These are phyloP conservation scores for Stephanodiscus triporus DNA, from an alignment of 108 stramenopile genomes.

Conservation along the genomic window DNA sequence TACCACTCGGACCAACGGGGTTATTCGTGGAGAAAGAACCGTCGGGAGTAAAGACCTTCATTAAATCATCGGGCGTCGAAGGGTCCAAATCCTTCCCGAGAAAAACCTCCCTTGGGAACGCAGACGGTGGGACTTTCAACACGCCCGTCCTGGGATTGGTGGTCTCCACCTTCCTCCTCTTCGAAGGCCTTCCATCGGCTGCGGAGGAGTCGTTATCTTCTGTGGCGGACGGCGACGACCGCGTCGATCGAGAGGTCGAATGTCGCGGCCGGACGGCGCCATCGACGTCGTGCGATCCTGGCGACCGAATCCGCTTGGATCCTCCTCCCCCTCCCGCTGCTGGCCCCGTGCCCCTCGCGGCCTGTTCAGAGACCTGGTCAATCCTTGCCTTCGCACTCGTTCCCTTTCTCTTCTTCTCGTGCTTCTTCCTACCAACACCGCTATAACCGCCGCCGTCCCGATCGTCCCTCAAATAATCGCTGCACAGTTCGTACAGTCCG, in stretches of 20 bases:
- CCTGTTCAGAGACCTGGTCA: not conserved
- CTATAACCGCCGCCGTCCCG: not conserved
- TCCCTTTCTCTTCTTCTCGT: not conserved
- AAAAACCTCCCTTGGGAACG: conserved; percentile 68
- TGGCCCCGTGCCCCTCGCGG: no score
- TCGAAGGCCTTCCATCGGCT: conserved; percentile 8
- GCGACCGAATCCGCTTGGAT: not conserved
- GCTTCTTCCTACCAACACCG: not conserved
- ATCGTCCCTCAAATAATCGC: conserved; percentile 10
- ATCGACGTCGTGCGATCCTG: not conserved
- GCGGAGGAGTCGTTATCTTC: not conserved
- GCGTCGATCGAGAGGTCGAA: conserved; percentile 15
- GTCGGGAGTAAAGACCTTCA: conserved; percentile 53
- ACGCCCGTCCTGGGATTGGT: conserved; percentile 25
- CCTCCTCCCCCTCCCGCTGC: not conserved
- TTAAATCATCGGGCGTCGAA: conserved; percentile 54
- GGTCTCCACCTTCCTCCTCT: conserved; percentile 29
- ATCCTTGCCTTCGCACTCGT: conserved; percentile 2
- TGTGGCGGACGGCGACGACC: conserved; percentile 20
- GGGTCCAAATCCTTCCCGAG: conserved; percentile 59
- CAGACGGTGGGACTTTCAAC: conserved; percentile 61
- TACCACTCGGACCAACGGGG: conserved; percentile 7
- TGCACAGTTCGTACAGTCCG: conserved; percentile 20
- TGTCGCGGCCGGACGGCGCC: not conserved
- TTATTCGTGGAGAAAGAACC: conserved; percentile 30